A percentile compares a stretch with the other conserved stretches of the same genome.
phyloP scores from a whole-genome alignment of 345 rosid genomes.

The Citropsis articulata region DNA sequence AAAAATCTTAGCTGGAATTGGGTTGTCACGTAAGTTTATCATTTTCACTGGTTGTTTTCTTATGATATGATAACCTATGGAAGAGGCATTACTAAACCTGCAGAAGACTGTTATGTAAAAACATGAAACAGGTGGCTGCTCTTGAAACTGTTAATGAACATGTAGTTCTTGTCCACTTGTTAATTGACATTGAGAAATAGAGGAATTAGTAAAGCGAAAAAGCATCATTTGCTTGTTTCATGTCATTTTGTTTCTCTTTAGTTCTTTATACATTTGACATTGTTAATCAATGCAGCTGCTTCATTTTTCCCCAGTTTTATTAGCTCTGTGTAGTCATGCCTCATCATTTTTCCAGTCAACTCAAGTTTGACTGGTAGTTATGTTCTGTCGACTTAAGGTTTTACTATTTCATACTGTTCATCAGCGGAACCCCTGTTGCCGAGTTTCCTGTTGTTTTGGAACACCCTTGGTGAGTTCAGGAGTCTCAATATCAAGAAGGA shows the following conservation, averaged over 20 bases:
- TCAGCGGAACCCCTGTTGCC: not conserved
- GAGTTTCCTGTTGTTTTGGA: slow-evolving; percentile 4
- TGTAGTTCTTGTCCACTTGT: not conserved
- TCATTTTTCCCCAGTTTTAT: not conserved
- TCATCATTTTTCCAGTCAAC: not conserved
- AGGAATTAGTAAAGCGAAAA: not conserved
- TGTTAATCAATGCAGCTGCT: not conserved
- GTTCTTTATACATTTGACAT: not conserved
- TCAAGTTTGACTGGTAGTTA: not conserved
- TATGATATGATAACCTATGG: not conserved
- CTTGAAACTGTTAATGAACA: not conserved
- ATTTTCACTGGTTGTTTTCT: not conserved
- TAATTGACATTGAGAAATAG: not conserved
- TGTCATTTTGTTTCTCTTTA: not conserved
- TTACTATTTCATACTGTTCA: not conserved
- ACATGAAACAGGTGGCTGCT: not conserved
- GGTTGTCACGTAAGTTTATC: slow-evolving; percentile 76
- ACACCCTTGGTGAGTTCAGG: not conserved
- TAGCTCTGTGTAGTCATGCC: not conserved
- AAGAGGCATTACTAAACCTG: slow-evolving; percentile 6
- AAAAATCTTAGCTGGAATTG: slow-evolving; percentile 78
- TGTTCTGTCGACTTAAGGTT: not conserved
- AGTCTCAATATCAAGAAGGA: not conserved
- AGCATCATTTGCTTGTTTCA: not conserved
- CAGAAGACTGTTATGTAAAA: not conserved